Percentiles rank a stretch among this genome's conserved stretches.
Evolutionary conservation across 1,284 basidiomycete genomes (phyloP).

Genomic region (Leccinum variabile): DNA sequence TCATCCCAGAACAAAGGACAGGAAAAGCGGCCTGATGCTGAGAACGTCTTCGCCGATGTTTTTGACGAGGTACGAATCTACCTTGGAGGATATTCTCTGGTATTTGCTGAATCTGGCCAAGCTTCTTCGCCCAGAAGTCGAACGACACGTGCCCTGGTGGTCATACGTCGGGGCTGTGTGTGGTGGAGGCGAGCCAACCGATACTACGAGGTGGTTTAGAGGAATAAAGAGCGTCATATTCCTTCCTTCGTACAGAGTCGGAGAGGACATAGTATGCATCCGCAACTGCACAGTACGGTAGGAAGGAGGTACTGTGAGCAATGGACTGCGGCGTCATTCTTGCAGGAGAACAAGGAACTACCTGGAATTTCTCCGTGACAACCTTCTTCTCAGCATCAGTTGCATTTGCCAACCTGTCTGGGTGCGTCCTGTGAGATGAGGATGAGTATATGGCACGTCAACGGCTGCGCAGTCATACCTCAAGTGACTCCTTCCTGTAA

Average conservation of each 20-base stretch:
- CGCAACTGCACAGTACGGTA: slow-evolving; percentile 67
- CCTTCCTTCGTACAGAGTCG: slow-evolving; percentile 71
- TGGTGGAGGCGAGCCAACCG: slow-evolving; percentile 36
- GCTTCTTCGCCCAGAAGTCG: slow-evolving; percentile 78
- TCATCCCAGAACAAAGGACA: slow-evolving; percentile 35
- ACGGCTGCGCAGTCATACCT: slow-evolving; percentile 38
- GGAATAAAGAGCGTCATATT: slow-evolving; percentile 78
- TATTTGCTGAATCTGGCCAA: slow-evolving; percentile 32
- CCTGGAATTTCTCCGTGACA: slow-evolving; percentile 84
- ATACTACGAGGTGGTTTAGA: slow-evolving; percentile 38
- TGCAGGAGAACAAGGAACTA: slow-evolving; percentile 25
- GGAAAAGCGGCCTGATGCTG: slow-evolving; percentile 67
- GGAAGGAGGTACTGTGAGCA: not conserved
- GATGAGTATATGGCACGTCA: slow-evolving; percentile 9
- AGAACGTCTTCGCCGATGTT: slow-evolving; percentile 83
- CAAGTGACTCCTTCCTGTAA: slow-evolving; percentile 79
- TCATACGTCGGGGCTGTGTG: slow-evolving; percentile 73
- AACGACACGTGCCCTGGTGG: slow-evolving; percentile 72
- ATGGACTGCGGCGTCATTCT: not conserved
- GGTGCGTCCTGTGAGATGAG: slow-evolving; percentile 68
- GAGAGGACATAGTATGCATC: slow-evolving; percentile 97
- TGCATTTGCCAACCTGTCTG: slow-evolving; percentile 83
- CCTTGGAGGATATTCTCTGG: not conserved
- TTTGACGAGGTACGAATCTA: slow-evolving; percentile 74
- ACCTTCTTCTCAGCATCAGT: slow-evolving; percentile 66